These are phyloP conservation scores for Galeopsis tetrahit DNA, from an alignment of 257 asterid species.

Conservation along the genomic window DNA sequence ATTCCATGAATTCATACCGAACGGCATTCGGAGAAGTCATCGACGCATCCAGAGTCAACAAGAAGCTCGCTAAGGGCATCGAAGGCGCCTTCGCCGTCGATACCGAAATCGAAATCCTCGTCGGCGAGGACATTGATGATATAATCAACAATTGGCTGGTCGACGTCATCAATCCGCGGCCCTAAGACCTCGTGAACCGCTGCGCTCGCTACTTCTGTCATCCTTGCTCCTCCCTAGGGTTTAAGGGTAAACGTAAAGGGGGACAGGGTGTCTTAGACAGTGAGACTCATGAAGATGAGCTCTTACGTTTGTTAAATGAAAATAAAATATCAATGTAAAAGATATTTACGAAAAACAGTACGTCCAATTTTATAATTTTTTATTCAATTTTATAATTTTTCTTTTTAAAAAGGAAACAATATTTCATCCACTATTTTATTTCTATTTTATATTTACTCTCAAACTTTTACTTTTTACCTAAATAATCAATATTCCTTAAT, in stretches of 20 bases:
- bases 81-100: slow-evolving; percentile 92
- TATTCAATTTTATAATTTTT: no score
- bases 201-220: slow-evolving; percentile 90
- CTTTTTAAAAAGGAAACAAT: no score
- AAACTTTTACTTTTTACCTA: no score
- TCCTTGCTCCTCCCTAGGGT: slow-evolving; percentile 44
- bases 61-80: slow-evolving; percentile 93
- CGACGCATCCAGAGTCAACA: slow-evolving; percentile 80
- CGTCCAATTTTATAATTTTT: no score
- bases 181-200: slow-evolving; percentile 89
- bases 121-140: slow-evolving; percentile 93
- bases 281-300: not conserved
- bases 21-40: slow-evolving; percentile 77
- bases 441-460: no score
- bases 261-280: not conserved
- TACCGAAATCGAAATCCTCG: slow-evolving; percentile 95
- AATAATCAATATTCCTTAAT: no score
- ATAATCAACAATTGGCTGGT: slow-evolving; percentile 88
- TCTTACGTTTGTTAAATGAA: no score
- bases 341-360: no score
- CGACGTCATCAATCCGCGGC: slow-evolving; percentile 70
- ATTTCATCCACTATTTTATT: no score
- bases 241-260: slow-evolving; percentile 17
- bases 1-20: slow-evolving; percentile 48
- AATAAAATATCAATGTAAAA: no score